Evolutionary conservation across 108 stramenopile genomes (phyloP).

Genomic region (Tribonema minus): DNA sequence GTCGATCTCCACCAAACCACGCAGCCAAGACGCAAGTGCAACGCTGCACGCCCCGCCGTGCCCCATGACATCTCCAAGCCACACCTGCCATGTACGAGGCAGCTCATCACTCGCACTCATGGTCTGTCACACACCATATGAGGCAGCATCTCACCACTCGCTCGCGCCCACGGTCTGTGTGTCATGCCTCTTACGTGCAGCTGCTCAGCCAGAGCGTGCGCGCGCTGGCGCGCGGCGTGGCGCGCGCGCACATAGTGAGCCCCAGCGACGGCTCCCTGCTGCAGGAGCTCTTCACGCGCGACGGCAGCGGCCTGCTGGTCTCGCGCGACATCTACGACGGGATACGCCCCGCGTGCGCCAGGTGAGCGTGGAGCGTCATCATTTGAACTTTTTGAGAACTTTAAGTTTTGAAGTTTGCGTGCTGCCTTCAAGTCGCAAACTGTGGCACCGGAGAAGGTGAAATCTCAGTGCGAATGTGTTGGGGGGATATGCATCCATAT

Average conservation of each 20-base stretch:
- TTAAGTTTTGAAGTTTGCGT: neutral
- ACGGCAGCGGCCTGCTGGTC: slow-evolving; percentile 84
- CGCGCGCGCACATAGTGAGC: slow-evolving; percentile 25
- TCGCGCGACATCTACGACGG: slow-evolving; percentile 89
- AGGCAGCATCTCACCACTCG: too few relatives aligned
- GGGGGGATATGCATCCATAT: neutral
- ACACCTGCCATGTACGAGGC: too few relatives aligned
- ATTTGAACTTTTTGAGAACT: neutral
- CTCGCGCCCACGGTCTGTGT: too few relatives aligned
- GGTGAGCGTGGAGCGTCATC: neutral
- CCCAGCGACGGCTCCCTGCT: slow-evolving; percentile 53
- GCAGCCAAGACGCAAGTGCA: too few relatives aligned
- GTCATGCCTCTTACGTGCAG: too few relatives aligned
- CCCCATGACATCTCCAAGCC: too few relatives aligned
- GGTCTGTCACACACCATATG: too few relatives aligned
- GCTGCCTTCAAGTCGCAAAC: neutral
- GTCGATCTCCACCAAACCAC: too few relatives aligned
- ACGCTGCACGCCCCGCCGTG: too few relatives aligned
- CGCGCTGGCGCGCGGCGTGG: slow-evolving; percentile 6
- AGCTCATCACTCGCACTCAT: too few relatives aligned
- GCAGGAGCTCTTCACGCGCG: slow-evolving; percentile 90
- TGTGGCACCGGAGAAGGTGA: neutral
- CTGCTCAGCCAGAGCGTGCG: neutral
- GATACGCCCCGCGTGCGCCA: slow-evolving; percentile 73
- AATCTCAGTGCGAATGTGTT: neutral